Conservation (phyloP, 352 stramenopile species). For the Pythium plurisporium region DNA sequence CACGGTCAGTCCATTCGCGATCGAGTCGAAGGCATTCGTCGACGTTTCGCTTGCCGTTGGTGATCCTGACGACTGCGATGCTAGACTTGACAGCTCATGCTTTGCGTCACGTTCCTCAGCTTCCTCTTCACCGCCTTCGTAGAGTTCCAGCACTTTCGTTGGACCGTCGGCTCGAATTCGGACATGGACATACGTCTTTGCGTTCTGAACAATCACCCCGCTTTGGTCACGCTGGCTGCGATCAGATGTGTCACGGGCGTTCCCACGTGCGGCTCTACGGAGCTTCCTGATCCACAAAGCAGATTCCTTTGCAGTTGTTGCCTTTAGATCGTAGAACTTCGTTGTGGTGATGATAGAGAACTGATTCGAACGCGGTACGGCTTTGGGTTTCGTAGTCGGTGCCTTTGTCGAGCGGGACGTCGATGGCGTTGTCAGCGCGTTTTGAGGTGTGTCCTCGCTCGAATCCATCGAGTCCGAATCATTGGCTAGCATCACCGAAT, state of each 20-base stretch:
- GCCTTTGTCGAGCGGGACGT: conserved; percentile 24
- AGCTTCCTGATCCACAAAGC: conserved; percentile 66
- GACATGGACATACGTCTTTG: conserved; percentile 85
- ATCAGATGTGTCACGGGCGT: conserved; percentile 1
- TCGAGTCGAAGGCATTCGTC: conserved; percentile 59
- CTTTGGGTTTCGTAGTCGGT: conserved; percentile 19
- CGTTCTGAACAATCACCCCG: conserved; percentile 53
- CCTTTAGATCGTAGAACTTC: conserved; percentile 84
- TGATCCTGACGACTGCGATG: conserved; percentile 59
- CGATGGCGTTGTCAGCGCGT: conserved; percentile 23
- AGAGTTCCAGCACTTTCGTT: conserved; percentile 89
- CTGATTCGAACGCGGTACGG: conserved; percentile 50
- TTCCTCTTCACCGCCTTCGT: conserved; percentile 85
- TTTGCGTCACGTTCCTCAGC: conserved; percentile 81
- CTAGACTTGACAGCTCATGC: conserved; percentile 62
- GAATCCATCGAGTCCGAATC: conserved; percentile 73
- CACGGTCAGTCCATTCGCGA: conserved; percentile 62
- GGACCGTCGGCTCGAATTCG: conserved; percentile 83
- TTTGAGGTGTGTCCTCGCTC: conserved; percentile 40
- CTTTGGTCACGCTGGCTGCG: conserved; percentile 31
- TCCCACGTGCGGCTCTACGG: conserved; percentile 51
- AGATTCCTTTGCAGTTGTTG: conserved; percentile 66
- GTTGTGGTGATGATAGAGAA: conserved; percentile 86
- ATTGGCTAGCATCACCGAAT: conserved; percentile 68
- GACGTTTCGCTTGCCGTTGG: conserved; percentile 73